A percentile compares a stretch with the other conserved stretches of the same genome.
Conservation (phyloP, 352 stramenopile species). For the Phytophthora syringae region DNA sequence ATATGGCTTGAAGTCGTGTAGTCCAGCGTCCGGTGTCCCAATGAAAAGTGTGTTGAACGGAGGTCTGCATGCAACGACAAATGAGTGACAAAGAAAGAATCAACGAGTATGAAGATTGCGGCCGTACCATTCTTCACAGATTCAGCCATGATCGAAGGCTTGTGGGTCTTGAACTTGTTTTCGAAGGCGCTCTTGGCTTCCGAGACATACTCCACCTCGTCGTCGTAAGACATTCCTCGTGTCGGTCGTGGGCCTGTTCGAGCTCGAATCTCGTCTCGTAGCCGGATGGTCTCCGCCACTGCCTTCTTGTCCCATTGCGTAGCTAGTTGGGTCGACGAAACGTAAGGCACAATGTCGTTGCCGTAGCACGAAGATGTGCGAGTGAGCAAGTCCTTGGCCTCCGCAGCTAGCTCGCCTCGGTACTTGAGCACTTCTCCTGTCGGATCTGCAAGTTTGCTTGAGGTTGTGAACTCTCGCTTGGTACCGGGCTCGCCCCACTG, state of each 20-base stretch:
- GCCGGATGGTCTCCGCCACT: slow-evolving; percentile 58
- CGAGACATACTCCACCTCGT: slow-evolving; percentile 81
- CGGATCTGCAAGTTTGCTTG: slow-evolving; percentile 60
- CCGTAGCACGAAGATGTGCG: slow-evolving; percentile 68
- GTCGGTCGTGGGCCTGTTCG: slow-evolving; percentile 60
- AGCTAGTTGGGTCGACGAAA: slow-evolving; percentile 71
- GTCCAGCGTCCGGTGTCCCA: slow-evolving; percentile 70
- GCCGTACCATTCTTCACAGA: slow-evolving; percentile 76
- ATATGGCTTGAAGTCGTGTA: slow-evolving; percentile 82
- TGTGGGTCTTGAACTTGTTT: slow-evolving; percentile 77
- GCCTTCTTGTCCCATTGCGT: slow-evolving; percentile 70
- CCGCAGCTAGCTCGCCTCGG: slow-evolving; percentile 50
- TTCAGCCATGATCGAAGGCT: slow-evolving; percentile 75
- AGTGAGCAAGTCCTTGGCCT: slow-evolving; percentile 63
- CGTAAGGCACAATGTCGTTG: slow-evolving; percentile 53
- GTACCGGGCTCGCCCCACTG: slow-evolving; percentile 67
- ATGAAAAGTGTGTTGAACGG: slow-evolving; percentile 72
- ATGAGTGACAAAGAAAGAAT: slow-evolving; percentile 4
- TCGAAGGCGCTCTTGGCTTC: slow-evolving; percentile 74
- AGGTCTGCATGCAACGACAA: slow-evolving; percentile 50
- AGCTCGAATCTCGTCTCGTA: slow-evolving; percentile 75
- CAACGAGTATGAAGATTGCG: slow-evolving; percentile 10
- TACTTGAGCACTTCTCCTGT: slow-evolving; percentile 76
- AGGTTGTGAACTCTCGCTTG: slow-evolving; percentile 65
- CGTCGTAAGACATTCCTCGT: slow-evolving; percentile 75